phyloP scores from a whole-genome alignment of 768 basidiomycete genomes.

The Lentinula raphanica region DNA sequence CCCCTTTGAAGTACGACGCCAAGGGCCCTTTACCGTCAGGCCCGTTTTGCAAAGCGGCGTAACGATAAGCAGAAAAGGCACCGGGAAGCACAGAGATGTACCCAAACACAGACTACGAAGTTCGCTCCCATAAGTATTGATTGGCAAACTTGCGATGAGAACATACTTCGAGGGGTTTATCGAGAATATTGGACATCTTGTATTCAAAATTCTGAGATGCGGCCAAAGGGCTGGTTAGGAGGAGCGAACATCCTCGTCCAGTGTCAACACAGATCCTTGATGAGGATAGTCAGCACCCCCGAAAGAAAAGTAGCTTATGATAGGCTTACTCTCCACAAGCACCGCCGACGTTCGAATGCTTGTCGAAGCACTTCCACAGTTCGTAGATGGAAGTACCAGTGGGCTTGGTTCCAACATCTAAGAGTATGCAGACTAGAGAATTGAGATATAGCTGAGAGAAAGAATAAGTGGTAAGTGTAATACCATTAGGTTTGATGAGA shows the following conservation, averaged over 20 bases:
- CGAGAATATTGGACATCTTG: constrained; percentile 94
- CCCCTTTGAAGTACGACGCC: constrained; percentile 91
- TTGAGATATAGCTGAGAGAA: constrained; percentile 6
- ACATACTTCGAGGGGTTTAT: constrained; percentile 87
- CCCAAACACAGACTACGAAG: constrained; percentile 82
- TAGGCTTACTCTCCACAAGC: constrained; percentile 84
- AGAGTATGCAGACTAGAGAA: constrained; percentile 70
- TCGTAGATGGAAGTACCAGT: constrained; percentile 94
- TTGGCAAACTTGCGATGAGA: no score
- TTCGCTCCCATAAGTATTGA: no score
- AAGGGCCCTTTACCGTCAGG: constrained; percentile 86
- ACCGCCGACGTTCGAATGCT: constrained; percentile 81
- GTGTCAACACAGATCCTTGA: constrained; percentile 76
- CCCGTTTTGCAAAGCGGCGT: constrained; percentile 82
- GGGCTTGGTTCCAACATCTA: constrained; percentile 95
- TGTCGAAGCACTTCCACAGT: constrained; percentile 95
- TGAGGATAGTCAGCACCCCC: neutral
- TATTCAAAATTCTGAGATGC: constrained; percentile 98
- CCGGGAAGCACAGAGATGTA: constrained; percentile 88
- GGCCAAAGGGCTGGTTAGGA: constrained; percentile 71
- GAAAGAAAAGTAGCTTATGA: neutral
- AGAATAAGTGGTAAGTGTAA: constrained; percentile 1
- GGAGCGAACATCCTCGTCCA: constrained; percentile 64
- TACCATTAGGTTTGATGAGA: constrained; percentile 78
- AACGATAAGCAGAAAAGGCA: constrained; percentile 89